phyloP scores from a whole-genome alignment of 1,284 basidiomycete species.

The Ceratobasidium papillatum region DNA sequence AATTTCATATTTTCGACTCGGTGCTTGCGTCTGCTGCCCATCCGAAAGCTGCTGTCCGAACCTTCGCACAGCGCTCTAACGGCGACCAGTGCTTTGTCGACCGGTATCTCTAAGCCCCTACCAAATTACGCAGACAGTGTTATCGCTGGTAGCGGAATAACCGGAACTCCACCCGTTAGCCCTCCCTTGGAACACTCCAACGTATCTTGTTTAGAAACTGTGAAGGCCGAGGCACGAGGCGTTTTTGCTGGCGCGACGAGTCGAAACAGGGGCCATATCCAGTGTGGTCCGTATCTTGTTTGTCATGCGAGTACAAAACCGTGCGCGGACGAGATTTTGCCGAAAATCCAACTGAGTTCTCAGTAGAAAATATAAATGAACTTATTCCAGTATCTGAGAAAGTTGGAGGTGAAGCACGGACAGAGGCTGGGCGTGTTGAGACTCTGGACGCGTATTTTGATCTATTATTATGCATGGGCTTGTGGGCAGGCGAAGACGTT shows the following conservation, averaged over 20 bases:
- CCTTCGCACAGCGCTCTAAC: conserved; percentile 3
- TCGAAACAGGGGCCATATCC: conserved; percentile 74
- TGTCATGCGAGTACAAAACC: conserved; percentile 5
- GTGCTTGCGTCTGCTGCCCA: background rate
- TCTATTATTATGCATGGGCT: conserved; percentile 50
- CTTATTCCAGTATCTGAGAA: conserved; percentile 59
- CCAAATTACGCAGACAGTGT: conserved; percentile 65
- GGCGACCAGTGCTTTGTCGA: background rate
- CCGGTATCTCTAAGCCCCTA: conserved; percentile 46
- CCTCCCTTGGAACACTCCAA: conserved; percentile 58
- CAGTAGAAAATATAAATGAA: conserved; percentile 63
- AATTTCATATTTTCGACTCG: background rate
- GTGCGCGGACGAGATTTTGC: conserved; percentile 53
- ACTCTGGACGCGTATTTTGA: conserved; percentile 62
- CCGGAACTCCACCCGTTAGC: conserved; percentile 66
- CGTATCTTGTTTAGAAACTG: conserved; percentile 53
- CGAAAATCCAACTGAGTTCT: conserved; percentile 65
- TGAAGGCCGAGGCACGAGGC: conserved; percentile 75
- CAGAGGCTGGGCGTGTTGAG: conserved; percentile 60
- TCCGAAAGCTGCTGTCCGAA: conserved; percentile 15
- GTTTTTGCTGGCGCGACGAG: conserved; percentile 75
- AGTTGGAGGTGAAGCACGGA: conserved; percentile 56
- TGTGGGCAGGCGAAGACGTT: conserved; percentile 57
- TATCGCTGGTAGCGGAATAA: conserved; percentile 75
- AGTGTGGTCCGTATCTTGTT: conserved; percentile 31